A percentile compares a stretch with the other conserved stretches of the same genome.
These are phyloP conservation scores for Podospora bellae-mahoneyi DNA, from an alignment of 495 filamentous ascomycete genomes.

Conservation along the genomic window DNA sequence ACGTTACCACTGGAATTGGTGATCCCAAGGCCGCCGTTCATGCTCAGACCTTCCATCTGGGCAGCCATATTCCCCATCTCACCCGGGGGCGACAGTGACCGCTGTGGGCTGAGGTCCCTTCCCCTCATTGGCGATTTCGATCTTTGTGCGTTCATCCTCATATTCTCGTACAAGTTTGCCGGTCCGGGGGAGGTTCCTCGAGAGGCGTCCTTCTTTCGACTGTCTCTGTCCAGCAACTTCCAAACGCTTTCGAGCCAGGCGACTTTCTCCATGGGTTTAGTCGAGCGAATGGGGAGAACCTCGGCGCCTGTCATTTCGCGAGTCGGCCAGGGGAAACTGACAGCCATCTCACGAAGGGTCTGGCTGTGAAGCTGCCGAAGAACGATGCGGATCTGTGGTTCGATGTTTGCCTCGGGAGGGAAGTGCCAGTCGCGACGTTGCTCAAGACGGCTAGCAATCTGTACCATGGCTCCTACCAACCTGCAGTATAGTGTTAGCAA, in stretches of 20 bases:
- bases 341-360: conserved; percentile 35
- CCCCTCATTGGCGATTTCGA: conserved; percentile 18
- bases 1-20: neutral
- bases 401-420: conserved; percentile 31
- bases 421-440: conserved; percentile 31
- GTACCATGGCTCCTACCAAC: conserved; percentile 37
- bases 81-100: neutral
- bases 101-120: neutral
- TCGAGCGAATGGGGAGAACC: conserved; percentile 35
- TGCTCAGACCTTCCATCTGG: conserved; percentile 9
- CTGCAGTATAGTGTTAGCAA: neutral
- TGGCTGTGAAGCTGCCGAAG: conserved; percentile 32
- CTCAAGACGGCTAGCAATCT: conserved; percentile 34
- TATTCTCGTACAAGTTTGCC: neutral
- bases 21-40: neutral
- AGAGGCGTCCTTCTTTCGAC: conserved; percentile 18
- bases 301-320: conserved; percentile 38
- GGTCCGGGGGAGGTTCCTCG: conserved; percentile 8
- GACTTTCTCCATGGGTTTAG: conserved; percentile 35
- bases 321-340: conserved; percentile 37
- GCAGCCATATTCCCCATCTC: neutral
- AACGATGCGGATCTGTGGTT: conserved; percentile 38
- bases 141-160: neutral
- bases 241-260: conserved; percentile 33
- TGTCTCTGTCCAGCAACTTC: conserved; percentile 26